Conservation (phyloP, 768 basidiomycete genomes). For the Ephemerocybe angulata region DNA sequence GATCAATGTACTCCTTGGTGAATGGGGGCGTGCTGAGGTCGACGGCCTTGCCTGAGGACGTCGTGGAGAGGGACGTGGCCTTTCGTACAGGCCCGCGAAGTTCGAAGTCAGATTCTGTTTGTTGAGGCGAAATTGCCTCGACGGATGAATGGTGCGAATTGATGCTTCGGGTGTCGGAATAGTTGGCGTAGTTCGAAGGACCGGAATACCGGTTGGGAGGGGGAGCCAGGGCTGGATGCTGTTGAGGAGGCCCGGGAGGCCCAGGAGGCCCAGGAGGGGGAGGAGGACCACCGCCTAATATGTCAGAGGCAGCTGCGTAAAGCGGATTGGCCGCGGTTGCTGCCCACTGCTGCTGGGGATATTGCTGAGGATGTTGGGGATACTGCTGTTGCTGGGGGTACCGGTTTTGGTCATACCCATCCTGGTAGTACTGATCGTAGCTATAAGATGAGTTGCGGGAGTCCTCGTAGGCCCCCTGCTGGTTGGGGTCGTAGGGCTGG, state of each 20-base stretch:
- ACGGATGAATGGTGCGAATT: conserved; percentile 24
- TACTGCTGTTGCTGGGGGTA: conserved; percentile 7
- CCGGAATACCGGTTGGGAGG: conserved; percentile 15
- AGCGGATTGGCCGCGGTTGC: conserved; percentile 44
- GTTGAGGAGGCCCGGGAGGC: conserved; percentile 24
- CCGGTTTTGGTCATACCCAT: background rate
- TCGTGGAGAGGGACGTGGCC: conserved; percentile 52
- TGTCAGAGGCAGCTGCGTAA: conserved; percentile 75
- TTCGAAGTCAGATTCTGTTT: conserved; percentile 49
- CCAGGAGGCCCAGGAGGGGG: too few species aligned
- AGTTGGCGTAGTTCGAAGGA: conserved; percentile 1
- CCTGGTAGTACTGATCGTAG: background rate
- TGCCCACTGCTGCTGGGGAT: conserved; percentile 7
- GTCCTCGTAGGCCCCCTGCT: background rate
- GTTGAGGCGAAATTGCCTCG: conserved; percentile 7
- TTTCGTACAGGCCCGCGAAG: conserved; percentile 55
- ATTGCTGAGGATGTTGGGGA: conserved; percentile 8
- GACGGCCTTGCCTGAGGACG: conserved; percentile 69
- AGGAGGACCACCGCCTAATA: conserved; percentile 74
- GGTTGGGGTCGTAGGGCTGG: background rate
- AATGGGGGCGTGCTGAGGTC: conserved; percentile 82
- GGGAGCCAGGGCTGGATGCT: conserved; percentile 5
- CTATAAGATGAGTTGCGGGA: conserved; percentile 2
- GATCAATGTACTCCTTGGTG: conserved; percentile 95
- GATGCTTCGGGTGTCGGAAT: conserved; percentile 17